Percentiles rank a stretch among this genome's conserved stretches.
Evolutionary conservation across 306 rosid species (phyloP).

Genomic region (Vachellia collinsii): DNA sequence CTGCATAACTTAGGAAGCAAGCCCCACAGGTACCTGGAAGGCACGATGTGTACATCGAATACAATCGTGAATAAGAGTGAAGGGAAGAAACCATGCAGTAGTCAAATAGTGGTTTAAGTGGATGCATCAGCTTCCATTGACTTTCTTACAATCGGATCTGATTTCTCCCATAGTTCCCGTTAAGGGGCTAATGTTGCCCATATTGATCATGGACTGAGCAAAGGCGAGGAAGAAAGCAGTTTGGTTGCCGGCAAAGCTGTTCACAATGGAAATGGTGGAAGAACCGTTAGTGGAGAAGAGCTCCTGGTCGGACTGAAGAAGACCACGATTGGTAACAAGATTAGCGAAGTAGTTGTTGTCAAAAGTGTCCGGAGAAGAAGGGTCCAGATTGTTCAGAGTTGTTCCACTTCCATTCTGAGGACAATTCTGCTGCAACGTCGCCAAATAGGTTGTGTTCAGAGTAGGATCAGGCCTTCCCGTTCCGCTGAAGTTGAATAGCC

Average conservation of each 20-base stretch:
- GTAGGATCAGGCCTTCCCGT: constrained; percentile 64
- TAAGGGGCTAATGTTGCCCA: constrained; percentile 72
- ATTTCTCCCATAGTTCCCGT: constrained; percentile 65
- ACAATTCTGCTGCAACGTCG: constrained; percentile 56
- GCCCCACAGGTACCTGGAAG: neutral
- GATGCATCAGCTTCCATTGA: constrained; percentile 53
- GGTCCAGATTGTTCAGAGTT: constrained; percentile 55
- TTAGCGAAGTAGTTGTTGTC: constrained; percentile 69
- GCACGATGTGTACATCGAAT: neutral
- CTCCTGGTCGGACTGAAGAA: constrained; percentile 67
- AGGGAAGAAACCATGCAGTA: neutral
- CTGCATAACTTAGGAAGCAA: neutral
- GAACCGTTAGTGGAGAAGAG: constrained; percentile 54
- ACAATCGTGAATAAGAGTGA: too few relatives aligned
- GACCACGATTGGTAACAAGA: constrained; percentile 52
- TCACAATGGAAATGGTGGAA: constrained; percentile 53
- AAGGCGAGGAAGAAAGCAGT: constrained; percentile 65
- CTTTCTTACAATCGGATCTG: constrained; percentile 62
- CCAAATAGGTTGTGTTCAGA: constrained; percentile 50
- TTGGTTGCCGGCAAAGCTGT: constrained; percentile 55
- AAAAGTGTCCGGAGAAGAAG: constrained; percentile 50
- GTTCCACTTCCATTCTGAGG: constrained; percentile 61
- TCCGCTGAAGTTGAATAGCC: constrained; percentile 62
- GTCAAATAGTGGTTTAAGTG: neutral
- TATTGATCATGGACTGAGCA: constrained; percentile 70